A percentile compares a stretch with the other conserved stretches of the same genome.
Conservation (phyloP, 2,329 filamentous ascomycete species). For the Malbranchea zuffiana region DNA sequence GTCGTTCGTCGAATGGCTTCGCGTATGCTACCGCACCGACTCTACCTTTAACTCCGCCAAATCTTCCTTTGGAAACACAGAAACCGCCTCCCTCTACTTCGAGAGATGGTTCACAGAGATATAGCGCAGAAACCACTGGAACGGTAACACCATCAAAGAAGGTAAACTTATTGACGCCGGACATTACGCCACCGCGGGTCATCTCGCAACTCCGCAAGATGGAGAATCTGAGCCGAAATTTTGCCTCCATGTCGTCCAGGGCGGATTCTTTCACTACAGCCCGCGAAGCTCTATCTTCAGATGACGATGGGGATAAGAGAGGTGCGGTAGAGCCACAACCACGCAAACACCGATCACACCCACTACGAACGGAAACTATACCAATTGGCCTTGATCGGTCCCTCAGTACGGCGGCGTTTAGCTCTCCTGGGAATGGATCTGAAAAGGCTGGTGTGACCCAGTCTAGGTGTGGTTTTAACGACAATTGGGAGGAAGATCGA, state of each 20-base stretch:
- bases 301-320: conserved; percentile 43
- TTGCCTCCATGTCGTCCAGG: conserved; percentile 46
- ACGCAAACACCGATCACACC: conserved; percentile 15
- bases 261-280: conserved; percentile 64
- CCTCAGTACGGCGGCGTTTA: too few species aligned
- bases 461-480: too few species aligned
- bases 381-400: too few species aligned
- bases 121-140: conserved; percentile 10
- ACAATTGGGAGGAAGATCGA: background rate
- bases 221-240: conserved; percentile 38
- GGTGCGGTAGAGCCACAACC: conserved; percentile 19
- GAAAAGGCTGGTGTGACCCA: too few species aligned
- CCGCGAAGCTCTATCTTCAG: conserved; percentile 51
- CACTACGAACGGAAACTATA: too few species aligned
- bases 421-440: too few species aligned
- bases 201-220: conserved; percentile 21
- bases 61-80: conserved; percentile 19
- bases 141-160: conserved; percentile 52
- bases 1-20: conserved; percentile 15
- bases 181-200: conserved; percentile 57
- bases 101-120: conserved; percentile 14
- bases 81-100: conserved; percentile 20
- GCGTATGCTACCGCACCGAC: conserved; percentile 20
- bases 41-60: conserved; percentile 32
- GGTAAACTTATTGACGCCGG: conserved; percentile 61